These are phyloP conservation scores for Ascoidea asiatica DNA, from an alignment of 805 yeast species.

Conservation along the genomic window DNA sequence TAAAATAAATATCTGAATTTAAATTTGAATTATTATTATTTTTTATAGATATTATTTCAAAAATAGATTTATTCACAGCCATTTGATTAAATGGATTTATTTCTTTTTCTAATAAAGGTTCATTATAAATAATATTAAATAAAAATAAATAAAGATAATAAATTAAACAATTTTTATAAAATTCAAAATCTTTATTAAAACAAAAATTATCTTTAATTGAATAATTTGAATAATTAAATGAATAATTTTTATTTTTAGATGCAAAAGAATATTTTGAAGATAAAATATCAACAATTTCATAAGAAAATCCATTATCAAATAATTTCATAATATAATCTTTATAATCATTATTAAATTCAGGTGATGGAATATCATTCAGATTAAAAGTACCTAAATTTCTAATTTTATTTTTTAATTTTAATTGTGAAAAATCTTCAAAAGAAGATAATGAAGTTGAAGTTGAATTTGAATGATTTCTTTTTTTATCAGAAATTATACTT, in stretches of 20 bases:
- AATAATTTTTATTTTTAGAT: not conserved
- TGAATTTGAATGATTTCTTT: not conserved
- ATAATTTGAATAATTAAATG: not conserved
- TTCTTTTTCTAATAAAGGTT: not conserved
- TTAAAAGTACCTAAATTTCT: not conserved
- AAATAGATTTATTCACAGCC: not conserved
- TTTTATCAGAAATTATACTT: not conserved
- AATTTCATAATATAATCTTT: constrained; percentile 2
- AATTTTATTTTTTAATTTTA: no score
- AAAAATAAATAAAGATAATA: constrained; percentile 7
- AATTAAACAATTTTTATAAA: constrained; percentile 7
- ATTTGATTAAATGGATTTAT: not conserved
- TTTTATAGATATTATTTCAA: not conserved
- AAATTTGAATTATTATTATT: not conserved
- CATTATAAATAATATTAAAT: constrained; percentile 4
- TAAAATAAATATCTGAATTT: not conserved
- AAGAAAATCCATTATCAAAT: constrained; percentile 6
- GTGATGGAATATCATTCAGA: constrained; percentile 2
- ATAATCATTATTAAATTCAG: constrained; percentile 4
- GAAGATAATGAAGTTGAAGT: not conserved
- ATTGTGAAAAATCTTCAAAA: not conserved
- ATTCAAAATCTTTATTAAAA: not conserved
- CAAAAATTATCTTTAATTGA: not conserved
- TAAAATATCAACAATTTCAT: constrained; percentile 8
- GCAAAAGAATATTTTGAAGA: constrained; percentile 4